Evolutionary conservation across 192 early-diverging fungal genomes (phyloP).

Genomic region (Rhizoclosmatium globosum): DNA sequence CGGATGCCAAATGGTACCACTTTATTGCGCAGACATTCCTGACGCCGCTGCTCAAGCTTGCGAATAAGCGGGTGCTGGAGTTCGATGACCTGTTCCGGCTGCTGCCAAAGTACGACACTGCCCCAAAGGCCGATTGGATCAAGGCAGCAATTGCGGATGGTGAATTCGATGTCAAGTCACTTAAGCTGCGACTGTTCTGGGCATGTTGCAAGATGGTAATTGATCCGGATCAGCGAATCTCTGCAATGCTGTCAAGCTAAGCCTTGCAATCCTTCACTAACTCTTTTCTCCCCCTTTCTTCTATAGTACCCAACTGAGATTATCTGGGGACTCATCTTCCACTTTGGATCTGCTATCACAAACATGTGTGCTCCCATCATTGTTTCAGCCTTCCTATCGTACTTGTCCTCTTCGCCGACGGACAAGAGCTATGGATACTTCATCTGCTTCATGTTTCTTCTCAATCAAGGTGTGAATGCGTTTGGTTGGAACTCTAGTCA

Average conservation of each 20-base stretch:
- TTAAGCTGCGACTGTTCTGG: constrained; percentile 3
- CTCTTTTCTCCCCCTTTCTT: neutral
- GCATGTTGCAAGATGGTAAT: neutral
- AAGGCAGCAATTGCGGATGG: neutral
- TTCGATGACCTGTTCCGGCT: constrained; percentile 29
- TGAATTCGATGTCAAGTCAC: constrained; percentile 2
- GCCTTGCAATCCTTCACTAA: too few species aligned
- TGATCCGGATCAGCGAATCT: neutral
- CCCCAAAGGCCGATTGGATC: neutral
- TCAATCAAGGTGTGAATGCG: constrained; percentile 22
- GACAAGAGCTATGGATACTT: constrained; percentile 16
- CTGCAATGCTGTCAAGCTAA: too few species aligned
- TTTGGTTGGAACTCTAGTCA: constrained; percentile 25
- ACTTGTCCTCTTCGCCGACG: neutral
- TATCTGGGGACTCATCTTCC: constrained; percentile 7
- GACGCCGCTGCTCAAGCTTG: constrained; percentile 15
- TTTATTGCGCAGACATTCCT: constrained; percentile 27
- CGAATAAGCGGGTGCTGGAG: constrained; percentile 7
- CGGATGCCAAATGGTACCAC: neutral
- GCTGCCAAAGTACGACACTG: constrained; percentile 26
- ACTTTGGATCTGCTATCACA: constrained; percentile 12
- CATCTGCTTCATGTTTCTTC: constrained; percentile 18
- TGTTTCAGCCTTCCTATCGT: constrained; percentile 8
- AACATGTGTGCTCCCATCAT: constrained; percentile 21
- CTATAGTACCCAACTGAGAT: constrained; percentile 12